Percentiles rank a stretch among this genome's conserved stretches.
phyloP scores from a whole-genome alignment of 2,329 filamentous ascomycete genomes.

The Aspergillus melleus region DNA sequence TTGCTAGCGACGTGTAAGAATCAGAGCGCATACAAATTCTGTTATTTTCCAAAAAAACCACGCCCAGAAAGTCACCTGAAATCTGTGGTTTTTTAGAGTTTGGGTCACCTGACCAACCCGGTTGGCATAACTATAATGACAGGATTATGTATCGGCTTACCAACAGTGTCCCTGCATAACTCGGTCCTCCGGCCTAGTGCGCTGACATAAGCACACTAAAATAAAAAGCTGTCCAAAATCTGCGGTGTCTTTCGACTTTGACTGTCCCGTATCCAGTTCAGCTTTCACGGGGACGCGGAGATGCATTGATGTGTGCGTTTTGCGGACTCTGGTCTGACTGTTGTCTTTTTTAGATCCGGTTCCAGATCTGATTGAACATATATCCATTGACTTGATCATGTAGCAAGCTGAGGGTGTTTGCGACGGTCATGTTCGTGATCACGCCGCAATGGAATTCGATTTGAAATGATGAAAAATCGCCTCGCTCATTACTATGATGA shows the following conservation, averaged over 20 bases:
- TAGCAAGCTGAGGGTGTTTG: neutral
- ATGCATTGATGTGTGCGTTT: neutral
- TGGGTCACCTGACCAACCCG: neutral
- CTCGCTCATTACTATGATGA: conserved; percentile 27
- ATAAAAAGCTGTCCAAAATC: neutral
- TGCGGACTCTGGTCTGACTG: neutral
- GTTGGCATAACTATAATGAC: neutral
- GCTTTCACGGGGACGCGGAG: neutral
- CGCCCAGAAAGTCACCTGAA: neutral
- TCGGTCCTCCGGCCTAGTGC: neutral
- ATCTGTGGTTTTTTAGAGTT: neutral
- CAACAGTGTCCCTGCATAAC: neutral
- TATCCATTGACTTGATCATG: neutral
- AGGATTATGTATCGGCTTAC: too few relatives aligned
- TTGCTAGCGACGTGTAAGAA: neutral
- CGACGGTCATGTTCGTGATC: neutral
- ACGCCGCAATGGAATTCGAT: neutral
- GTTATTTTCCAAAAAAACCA: neutral
- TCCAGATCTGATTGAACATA: neutral
- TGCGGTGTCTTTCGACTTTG: neutral
- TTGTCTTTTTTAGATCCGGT: neutral
- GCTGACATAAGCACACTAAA: neutral
- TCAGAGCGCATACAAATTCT: neutral
- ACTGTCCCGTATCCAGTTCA: neutral
- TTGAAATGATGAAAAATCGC: neutral